Evolutionary conservation across 257 asterid species (phyloP).

Genomic region (Ehretia macrophylla): DNA sequence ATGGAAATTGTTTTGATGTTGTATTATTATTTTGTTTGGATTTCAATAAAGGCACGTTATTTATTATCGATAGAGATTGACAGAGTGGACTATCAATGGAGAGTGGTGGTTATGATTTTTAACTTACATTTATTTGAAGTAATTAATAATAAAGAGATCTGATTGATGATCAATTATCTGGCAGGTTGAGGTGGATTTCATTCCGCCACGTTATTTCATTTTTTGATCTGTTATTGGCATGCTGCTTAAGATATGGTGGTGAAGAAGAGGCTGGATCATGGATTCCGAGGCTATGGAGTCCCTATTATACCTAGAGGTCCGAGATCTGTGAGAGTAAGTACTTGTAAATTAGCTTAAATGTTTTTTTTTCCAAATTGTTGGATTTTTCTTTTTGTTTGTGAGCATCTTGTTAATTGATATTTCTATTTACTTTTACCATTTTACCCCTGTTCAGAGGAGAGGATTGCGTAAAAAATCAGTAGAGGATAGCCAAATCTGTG

Average conservation of each 20-base stretch:
- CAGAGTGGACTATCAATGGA: background rate
- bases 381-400: background rate
- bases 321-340: conserved; percentile 61
- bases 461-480: conserved; percentile 27
- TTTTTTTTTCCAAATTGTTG: too few relatives aligned
- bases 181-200: conserved; percentile 1
- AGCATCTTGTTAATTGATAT: conserved; percentile 4
- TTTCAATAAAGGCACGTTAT: background rate
- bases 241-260: conserved; percentile 60
- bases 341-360: background rate
- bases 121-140: background rate
- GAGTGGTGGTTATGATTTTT: background rate
- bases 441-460: conserved; percentile 40
- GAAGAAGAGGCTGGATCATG: conserved; percentile 47
- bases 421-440: conserved; percentile 11
- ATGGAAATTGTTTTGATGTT: background rate
- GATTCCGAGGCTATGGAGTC: conserved; percentile 36
- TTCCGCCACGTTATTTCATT: background rate
- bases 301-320: conserved; percentile 71
- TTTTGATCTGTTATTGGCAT: conserved; percentile 31
- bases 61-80: background rate
- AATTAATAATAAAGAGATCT: background rate
- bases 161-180: background rate
- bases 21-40: too few relatives aligned
- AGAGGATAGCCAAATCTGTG: conserved; percentile 49